Percentiles rank a stretch among this genome's conserved stretches.
Conservation (phyloP, 768 basidiomycete species). For the Boletus coccyginus region DNA sequence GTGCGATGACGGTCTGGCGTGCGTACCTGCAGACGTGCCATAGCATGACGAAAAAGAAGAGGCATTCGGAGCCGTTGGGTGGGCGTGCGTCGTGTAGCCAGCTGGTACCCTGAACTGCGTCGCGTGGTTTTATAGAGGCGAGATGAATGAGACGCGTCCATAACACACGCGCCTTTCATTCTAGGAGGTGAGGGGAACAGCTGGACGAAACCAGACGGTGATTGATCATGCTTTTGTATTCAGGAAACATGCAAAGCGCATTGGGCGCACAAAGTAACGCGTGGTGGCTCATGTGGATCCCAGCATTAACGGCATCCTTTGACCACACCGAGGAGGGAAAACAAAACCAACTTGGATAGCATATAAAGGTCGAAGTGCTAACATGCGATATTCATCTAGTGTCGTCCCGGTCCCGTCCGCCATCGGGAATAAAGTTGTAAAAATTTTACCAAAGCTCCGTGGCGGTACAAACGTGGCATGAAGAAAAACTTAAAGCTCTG, state of each 20-base stretch:
- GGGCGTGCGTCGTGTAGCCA: constrained; percentile 59
- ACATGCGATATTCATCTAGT: constrained; percentile 13
- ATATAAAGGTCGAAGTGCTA: constrained; percentile 15
- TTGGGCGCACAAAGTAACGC: neutral
- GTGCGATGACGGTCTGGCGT: neutral
- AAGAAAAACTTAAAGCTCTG: constrained; percentile 19
- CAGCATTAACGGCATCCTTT: neutral
- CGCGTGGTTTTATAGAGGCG: neutral
- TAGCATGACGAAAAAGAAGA: constrained; percentile 70
- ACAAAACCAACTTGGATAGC: constrained; percentile 2
- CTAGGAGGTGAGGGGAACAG: neutral
- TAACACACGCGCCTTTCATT: neutral
- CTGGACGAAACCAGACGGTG: neutral
- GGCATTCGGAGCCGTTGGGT: constrained; percentile 56
- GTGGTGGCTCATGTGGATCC: neutral
- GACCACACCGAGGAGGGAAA: neutral
- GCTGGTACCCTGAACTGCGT: constrained; percentile 42
- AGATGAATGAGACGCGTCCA: neutral
- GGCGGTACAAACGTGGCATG: neutral
- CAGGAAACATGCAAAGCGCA: neutral
- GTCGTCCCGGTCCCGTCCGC: neutral
- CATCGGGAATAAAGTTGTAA: neutral
- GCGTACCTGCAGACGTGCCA: constrained; percentile 74
- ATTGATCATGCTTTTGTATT: constrained; percentile 7
- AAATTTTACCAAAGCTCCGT: constrained; percentile 6